Evolutionary conservation across 2,329 filamentous ascomycete species (phyloP), one percentile per base, ranked within the genome.

Genomic region (Verticillium longisporum): DNA sequence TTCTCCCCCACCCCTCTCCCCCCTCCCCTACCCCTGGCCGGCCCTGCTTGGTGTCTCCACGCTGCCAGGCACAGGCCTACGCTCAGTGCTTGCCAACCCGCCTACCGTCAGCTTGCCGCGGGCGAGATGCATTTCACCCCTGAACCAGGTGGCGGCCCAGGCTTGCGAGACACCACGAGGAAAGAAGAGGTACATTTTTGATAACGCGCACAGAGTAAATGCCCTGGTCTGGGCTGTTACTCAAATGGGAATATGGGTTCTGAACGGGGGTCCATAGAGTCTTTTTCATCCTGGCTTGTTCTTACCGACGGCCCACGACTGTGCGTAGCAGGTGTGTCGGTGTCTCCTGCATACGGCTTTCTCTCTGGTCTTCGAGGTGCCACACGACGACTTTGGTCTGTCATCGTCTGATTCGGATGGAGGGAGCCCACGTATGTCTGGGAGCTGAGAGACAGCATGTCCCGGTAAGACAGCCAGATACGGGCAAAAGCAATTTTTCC

Each of bases 61-160:
- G 41, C 36, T 57, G 56, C 56, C 56, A 58, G 56, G 56, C 56
- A 58, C 56, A 58, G 31, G 56, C 56, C 41, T 21, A 13, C 41
- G n/a, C 41, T 50, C 41, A 50, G 21, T 50, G 41, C 41, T 50
- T 21, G 18, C 41, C 41, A 50, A n/a, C 41, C 41, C 41, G 41
- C 41, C 41, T 50, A 50, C 41, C 41, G 41, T 50, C 41, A 50
- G n/a, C 41, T 50, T 50, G 41, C 41, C 41, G 41, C n/a, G 41
- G 41, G 41, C 41, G 41, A 21, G n/a, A 50, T 50, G 41, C 41
- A 50, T 50, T 50, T 18, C 41, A n/a, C 41, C 41, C 41, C 41
- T 50, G 41, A 10, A 21, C 41, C 9, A 21, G 41, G 41, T 50
- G 41, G 41, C 41, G 41, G 41, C 41, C 41, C 41, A 50, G 41